Base-by-base conservation (phyloP, 768 basidiomycete genomes). In the Amanita jacksonii region DNA sequence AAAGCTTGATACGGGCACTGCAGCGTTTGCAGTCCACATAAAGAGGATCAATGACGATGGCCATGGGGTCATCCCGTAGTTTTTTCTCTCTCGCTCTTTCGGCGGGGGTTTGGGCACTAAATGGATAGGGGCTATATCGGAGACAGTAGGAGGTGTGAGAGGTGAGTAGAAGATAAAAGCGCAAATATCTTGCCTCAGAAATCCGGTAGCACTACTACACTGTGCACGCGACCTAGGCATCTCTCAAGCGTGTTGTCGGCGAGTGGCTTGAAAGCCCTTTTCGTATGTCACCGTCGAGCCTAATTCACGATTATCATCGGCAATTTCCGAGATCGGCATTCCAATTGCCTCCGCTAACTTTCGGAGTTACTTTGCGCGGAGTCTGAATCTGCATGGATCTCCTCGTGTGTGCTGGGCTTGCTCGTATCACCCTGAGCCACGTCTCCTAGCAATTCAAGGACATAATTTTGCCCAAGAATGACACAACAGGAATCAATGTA, bases 1-100 rank as follows among this genome's bases (percentile, higher is more conserved):
- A 83, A 20, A 85, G 72, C 56, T 81, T 81, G 60, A 85, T 82
- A 10, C 63, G 61, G 22, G 53, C 60, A 28, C 67, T 64, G 58
- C 82, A 85, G 41, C 68, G 68, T 49, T 62, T 64, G 62, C 81
- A 83, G 43, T 66, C 63, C 40, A 79, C 74, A 41, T 65, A 66
- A 20, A 68, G 63, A 4, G 75, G 74, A 15, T 65, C 65, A 38
- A 74, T 61, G 12, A 80, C 68, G 18, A 66, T 63, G 22, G 66
- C 76, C 58, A 76, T 67, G 16, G 72, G 66, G 54, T 80, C 79
- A 32, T 65, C 67, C 41, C 71, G 62, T 45, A 81, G 60, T 44
- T 61, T 65, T 57, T 67, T 67, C 61, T 79, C 74, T 45, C 77
- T 66, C 9, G 63, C 62, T 40, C 62, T 65, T 56, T 73, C 72